Percentiles rank a stretch among this genome's conserved stretches.
These are phyloP conservation scores for Hericium alpestre DNA, from an alignment of 768 basidiomycete species.

Conservation along the genomic window DNA sequence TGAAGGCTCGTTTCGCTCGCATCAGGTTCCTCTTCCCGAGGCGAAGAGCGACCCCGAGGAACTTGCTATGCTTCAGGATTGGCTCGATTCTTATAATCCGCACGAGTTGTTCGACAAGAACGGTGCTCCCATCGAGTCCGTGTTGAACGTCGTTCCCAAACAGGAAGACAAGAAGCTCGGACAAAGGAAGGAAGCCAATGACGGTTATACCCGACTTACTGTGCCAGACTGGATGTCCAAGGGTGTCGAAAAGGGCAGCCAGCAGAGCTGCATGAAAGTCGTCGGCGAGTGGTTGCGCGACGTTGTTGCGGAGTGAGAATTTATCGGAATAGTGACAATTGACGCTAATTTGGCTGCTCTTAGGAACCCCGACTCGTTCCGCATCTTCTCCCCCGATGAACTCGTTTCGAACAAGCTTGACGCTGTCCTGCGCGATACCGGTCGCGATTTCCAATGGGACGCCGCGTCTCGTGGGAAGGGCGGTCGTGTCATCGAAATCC, in stretches of 20 bases:
- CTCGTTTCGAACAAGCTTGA: slow-evolving; percentile 83
- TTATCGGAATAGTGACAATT: background rate
- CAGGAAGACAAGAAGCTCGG: slow-evolving; percentile 54
- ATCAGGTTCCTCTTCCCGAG: slow-evolving; percentile 79
- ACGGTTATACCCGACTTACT: slow-evolving; percentile 46
- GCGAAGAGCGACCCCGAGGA: slow-evolving; percentile 58
- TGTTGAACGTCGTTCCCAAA: slow-evolving; percentile 51
- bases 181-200: slow-evolving; percentile 57
- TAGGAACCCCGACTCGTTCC: slow-evolving; percentile 68
- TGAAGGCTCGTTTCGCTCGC: slow-evolving; percentile 74
- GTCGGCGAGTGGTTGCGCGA: slow-evolving; percentile 47
- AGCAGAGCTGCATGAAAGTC: slow-evolving; percentile 72
- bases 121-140: slow-evolving; percentile 41
- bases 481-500: slow-evolving; percentile 80
- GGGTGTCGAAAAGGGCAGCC: slow-evolving; percentile 39
- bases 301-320: slow-evolving; percentile 41
- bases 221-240: slow-evolving; percentile 58
- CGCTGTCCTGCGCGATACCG: slow-evolving; percentile 56
- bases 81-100: slow-evolving; percentile 67
- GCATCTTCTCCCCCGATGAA: slow-evolving; percentile 89
- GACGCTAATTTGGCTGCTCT: background rate
- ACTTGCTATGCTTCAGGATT: slow-evolving; percentile 50
- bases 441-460: slow-evolving; percentile 85
- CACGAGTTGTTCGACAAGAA: slow-evolving; percentile 51
- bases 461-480: slow-evolving; percentile 50